Base-by-base conservation (phyloP, 108 stramenopile genomes). In the Cyclostephanos tholiformis region DNA sequence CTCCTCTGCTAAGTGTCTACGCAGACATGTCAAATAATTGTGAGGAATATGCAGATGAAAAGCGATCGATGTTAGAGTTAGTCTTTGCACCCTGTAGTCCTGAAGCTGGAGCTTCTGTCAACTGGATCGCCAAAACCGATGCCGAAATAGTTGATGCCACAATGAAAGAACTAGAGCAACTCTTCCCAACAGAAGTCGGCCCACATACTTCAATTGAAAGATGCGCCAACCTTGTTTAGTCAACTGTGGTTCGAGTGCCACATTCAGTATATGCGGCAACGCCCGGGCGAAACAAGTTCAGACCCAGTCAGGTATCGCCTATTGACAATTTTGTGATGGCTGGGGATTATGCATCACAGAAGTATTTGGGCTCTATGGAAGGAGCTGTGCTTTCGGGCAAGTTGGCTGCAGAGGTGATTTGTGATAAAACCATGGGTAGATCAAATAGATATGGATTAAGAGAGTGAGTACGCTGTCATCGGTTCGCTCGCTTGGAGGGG, bases 361-460 rank as follows among this genome's bases (percentile, higher is more conserved):
- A 87, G 75, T 91, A 86, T 66, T 53, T 91, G 49, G 91, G 87
- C 0, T 83, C 81, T 26, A 91, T 91, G 91, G 91, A 91, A 71
- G 91, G 91, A 0, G 90, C 90, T 16, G 82, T 85, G 8, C 53
- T 83, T 9, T 71, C 65, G 11, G 89, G 89, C 0, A 88, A 91
- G 55, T 62, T 91, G 39, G 88, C 88, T 13, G 89, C 89, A 11
- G 79, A 87, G 74, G 86, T 85, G 14, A 63, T 91, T 48, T 75
- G 74, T 52, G 69, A 82, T 65, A 69, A 71, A 65, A 25, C 38
- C 17, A 51, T 64, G 35, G 73, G 64, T 17, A 76, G 70, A 51
- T 50, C 35, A 12, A 64, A 74, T 35, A 71, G 51, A 23, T 60
- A 66, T 22, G 76, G 76, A 22, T 41, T 77, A 12, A 71, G 71